phyloP scores from a whole-genome alignment of 164 flowering plant genomes.

The Macadamia integrifolia region DNA sequence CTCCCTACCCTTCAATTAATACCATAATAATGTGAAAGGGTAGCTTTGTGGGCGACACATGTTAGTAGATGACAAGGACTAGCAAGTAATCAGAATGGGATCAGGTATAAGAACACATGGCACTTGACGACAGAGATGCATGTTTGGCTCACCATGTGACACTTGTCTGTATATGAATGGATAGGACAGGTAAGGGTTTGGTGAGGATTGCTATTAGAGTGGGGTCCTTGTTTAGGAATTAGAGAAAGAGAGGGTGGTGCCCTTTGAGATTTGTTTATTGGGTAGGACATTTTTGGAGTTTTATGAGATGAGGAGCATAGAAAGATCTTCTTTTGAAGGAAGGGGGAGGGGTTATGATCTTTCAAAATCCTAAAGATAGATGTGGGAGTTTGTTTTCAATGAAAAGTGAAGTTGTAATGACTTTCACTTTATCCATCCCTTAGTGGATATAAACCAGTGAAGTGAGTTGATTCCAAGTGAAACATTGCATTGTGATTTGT shows the following conservation, averaged over 20 bases:
- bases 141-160: constrained; percentile 14
- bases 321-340: constrained; percentile 33
- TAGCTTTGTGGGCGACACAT: constrained; percentile 15
- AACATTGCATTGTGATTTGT: neutral
- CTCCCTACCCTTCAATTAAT: constrained; percentile 4
- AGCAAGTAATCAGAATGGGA: constrained; percentile 4
- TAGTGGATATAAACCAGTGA: constrained; percentile 15
- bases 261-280: constrained; percentile 1
- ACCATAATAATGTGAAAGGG: constrained; percentile 14
- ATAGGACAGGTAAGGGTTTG: neutral
- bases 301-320: constrained; percentile 7
- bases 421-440: neutral
- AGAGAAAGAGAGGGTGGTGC: neutral
- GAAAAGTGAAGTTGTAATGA: constrained; percentile 22
- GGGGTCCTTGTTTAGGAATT: constrained; percentile 9
- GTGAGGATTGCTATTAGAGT: constrained; percentile 11
- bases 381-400: constrained; percentile 45
- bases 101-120: constrained; percentile 9
- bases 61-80: constrained; percentile 11
- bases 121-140: constrained; percentile 3
- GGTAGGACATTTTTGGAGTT: constrained; percentile 14
- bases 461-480: constrained; percentile 20
- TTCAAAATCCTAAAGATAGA: constrained; percentile 45
- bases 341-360: constrained; percentile 16
- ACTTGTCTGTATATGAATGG: constrained; percentile 5